phyloP scores from a whole-genome alignment of 257 asterid species.

The Rhazya stricta region DNA sequence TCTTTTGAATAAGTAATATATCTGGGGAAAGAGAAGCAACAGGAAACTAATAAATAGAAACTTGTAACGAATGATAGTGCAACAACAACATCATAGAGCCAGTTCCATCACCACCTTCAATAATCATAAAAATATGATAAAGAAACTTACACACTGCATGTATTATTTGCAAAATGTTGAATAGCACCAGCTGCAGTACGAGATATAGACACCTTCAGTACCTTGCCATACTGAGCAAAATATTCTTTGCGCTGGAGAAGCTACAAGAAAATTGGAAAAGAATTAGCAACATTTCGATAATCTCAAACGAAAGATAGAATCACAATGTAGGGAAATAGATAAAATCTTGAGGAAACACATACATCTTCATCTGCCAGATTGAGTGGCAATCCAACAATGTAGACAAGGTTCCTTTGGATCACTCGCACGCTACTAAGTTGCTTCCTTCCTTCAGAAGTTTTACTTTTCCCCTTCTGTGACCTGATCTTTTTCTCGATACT shows the following conservation, averaged over 20 bases:
- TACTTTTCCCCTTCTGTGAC: conserved; percentile 72
- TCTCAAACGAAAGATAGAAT: background rate
- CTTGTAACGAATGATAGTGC: too few species aligned
- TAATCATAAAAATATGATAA: background rate
- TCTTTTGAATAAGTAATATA: conserved; percentile 86
- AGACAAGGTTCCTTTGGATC: conserved; percentile 87
- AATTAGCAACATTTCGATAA: background rate
- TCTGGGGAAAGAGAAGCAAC: conserved; percentile 32
- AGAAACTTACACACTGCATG: conserved; percentile 89
- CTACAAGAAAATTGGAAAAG: conserved; percentile 51
- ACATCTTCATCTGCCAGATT: conserved; percentile 91
- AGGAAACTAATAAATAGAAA: background rate
- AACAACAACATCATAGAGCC: background rate
- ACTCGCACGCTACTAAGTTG: conserved; percentile 89
- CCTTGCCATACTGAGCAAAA: conserved; percentile 91
- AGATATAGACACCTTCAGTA: conserved; percentile 86
- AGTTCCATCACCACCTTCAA: background rate
- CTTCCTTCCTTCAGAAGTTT: conserved; percentile 75
- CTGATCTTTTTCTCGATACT: conserved; percentile 59
- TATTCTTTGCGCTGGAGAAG: conserved; percentile 78
- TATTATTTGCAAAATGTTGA: conserved; percentile 83
- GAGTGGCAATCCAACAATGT: conserved; percentile 92
- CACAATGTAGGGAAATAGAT: conserved; percentile 2
- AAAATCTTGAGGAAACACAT: conserved; percentile 4
- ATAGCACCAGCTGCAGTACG: conserved; percentile 87